Conservation (phyloP, 768 basidiomycete species). For the Crassisporium funariophilum region DNA sequence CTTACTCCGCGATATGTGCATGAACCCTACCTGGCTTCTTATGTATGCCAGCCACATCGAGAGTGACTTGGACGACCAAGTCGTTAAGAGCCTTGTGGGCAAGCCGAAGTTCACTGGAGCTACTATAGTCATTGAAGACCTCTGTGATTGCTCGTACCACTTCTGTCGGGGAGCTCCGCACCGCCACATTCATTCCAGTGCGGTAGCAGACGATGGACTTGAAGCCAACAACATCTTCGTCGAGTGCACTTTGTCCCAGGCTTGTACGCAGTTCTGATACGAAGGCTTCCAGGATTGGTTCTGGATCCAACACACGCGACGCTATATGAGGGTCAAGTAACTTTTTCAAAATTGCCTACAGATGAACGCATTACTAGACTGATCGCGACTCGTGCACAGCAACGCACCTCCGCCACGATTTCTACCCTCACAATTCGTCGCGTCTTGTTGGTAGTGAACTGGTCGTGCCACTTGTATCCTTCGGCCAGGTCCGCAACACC, state of each 20-base stretch:
- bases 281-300: conserved; percentile 33
- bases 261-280: conserved; percentile 32
- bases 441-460: conserved; percentile 51
- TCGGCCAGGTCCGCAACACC: conserved; percentile 48
- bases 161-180: conserved; percentile 25
- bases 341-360: conserved; percentile 34
- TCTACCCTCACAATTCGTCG: conserved; percentile 73
- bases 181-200: conserved; percentile 63
- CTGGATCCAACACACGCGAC: conserved; percentile 16
- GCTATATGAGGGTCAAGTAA: conserved; percentile 22
- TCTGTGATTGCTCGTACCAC: conserved; percentile 33
- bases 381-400: conserved; percentile 8
- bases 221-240: conserved; percentile 62
- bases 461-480: conserved; percentile 62
- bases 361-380: background rate
- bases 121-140: conserved; percentile 36
- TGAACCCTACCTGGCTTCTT: conserved; percentile 59
- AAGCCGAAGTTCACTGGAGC: conserved; percentile 48
- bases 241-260: conserved; percentile 40
- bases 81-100: conserved; percentile 69
- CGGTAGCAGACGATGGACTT: conserved; percentile 81
- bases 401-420: conserved; percentile 64
- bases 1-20: background rate
- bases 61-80: conserved; percentile 55
- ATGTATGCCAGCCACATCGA: conserved; percentile 52